These are phyloP conservation scores for sweet orange (Citrus sinensis) DNA, from an alignment of 345 rosid genomes.

Conservation along the genomic window DNA sequence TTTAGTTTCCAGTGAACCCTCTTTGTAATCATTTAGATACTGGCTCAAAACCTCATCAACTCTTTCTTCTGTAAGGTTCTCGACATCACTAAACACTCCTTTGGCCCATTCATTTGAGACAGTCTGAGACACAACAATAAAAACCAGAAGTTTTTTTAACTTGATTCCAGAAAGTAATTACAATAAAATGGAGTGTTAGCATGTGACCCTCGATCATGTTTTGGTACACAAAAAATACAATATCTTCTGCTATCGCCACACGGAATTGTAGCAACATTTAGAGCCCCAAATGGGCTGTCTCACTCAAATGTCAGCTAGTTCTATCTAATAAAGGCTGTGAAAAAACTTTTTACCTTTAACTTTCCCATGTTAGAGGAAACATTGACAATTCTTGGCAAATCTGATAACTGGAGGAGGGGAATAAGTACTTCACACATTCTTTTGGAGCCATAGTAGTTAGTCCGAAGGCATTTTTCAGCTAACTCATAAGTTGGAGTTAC, in stretches of 20 bases:
- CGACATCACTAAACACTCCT: neutral
- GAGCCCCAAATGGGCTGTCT: neutral
- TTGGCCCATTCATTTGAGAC: neutral
- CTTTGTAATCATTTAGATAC: neutral
- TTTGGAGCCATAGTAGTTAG: slow-evolving; percentile 26
- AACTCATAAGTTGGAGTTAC: neutral
- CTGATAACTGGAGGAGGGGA: slow-evolving; percentile 24
- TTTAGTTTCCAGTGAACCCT: neutral
- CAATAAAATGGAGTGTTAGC: too few species aligned
- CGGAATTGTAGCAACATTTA: neutral
- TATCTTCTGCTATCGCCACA: too few species aligned
- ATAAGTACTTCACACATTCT: slow-evolving; percentile 21
- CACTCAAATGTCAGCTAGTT: slow-evolving; percentile 21
- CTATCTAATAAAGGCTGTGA: slow-evolving; percentile 10
- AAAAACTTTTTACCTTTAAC: slow-evolving; percentile 26
- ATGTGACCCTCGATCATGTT: too few species aligned
- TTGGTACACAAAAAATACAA: too few species aligned
- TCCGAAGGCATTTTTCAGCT: slow-evolving; percentile 21
- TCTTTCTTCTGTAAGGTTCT: neutral
- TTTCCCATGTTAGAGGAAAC: slow-evolving; percentile 36
- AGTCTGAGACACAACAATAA: slow-evolving; percentile 19
- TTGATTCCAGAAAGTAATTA: too few species aligned
- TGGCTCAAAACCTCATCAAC: neutral
- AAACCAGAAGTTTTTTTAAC: neutral
- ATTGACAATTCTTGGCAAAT: slow-evolving; percentile 32